These are phyloP conservation scores for Didymella segeticola DNA, from an alignment of 2,329 filamentous ascomycete genomes.

Conservation along the genomic window DNA sequence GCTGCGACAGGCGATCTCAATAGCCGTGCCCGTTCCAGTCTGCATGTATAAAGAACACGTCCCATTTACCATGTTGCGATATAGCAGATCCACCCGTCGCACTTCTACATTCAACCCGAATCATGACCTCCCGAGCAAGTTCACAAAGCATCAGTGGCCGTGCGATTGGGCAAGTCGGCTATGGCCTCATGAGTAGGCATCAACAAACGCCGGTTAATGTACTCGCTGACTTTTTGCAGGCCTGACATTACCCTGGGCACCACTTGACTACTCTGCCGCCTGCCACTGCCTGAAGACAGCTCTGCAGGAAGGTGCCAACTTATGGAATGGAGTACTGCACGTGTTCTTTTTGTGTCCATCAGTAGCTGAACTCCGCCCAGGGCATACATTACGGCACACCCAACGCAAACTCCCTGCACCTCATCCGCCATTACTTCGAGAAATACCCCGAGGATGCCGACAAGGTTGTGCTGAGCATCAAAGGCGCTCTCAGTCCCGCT, in stretches of 20 bases:
- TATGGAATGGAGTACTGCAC: not conserved
- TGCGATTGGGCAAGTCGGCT: not conserved
- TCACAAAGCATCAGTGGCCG: not conserved
- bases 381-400: constrained; percentile 50
- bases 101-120: not conserved
- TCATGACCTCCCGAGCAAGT: not conserved
- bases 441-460: constrained; percentile 58
- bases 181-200: not conserved
- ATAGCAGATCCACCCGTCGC: not conserved
- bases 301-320: not conserved
- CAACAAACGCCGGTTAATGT: too few relatives aligned
- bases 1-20: not conserved
- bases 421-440: constrained; percentile 59
- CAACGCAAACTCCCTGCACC: constrained; percentile 55
- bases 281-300: not conserved
- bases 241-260: not conserved
- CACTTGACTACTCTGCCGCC: not conserved
- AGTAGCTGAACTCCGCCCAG: not conserved
- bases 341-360: not conserved
- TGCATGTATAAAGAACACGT: not conserved
- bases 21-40: not conserved
- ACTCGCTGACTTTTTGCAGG: not conserved
- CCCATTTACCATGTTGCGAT: not conserved
- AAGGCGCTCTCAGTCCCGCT: constrained; percentile 51
- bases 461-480: constrained; percentile 58